These are phyloP conservation scores for Toxicodendron radicans DNA, from an alignment of 345 rosid species.

Conservation along the genomic window DNA sequence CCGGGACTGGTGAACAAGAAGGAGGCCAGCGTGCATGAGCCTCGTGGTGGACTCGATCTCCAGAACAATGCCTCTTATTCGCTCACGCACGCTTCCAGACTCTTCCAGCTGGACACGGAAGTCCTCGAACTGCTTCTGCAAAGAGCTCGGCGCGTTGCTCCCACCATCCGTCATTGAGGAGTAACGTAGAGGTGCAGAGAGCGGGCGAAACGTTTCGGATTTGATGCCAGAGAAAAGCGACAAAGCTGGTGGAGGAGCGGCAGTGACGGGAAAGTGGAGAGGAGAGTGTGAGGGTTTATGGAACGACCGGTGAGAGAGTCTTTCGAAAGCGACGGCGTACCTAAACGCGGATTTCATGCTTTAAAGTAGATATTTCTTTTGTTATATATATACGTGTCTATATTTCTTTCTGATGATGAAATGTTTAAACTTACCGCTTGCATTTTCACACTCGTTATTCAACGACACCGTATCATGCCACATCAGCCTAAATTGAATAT, in stretches of 20 bases:
- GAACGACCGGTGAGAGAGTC: conserved; percentile 26
- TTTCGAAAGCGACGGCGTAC: conserved; percentile 30
- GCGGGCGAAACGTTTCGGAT: background rate
- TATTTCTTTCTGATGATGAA: background rate
- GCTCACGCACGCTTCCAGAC: conserved; percentile 67
- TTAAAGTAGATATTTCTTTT: conserved; percentile 4
- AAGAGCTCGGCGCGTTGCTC: conserved; percentile 24
- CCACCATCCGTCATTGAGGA: conserved; percentile 58
- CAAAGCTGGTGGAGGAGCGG: conserved; percentile 19
- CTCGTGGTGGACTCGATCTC: conserved; percentile 79
- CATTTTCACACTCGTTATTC: background rate
- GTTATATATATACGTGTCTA: background rate
- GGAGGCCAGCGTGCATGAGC: conserved; percentile 71
- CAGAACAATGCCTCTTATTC: conserved; percentile 63
- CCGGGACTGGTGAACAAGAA: conserved; percentile 84
- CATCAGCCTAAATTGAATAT: background rate
- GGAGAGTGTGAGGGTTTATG: conserved; percentile 47
- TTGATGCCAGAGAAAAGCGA: conserved; percentile 17
- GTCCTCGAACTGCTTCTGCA: conserved; percentile 79
- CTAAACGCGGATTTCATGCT: conserved; percentile 52
- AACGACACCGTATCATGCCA: background rate
- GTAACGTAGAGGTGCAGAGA: conserved; percentile 22
- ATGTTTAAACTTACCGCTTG: background rate
- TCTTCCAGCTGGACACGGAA: conserved; percentile 75
- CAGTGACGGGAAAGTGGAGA: conserved; percentile 7